These are phyloP conservation scores for Suhomyces kilbournensis DNA, from an alignment of 805 yeast species.

Conservation along the genomic window DNA sequence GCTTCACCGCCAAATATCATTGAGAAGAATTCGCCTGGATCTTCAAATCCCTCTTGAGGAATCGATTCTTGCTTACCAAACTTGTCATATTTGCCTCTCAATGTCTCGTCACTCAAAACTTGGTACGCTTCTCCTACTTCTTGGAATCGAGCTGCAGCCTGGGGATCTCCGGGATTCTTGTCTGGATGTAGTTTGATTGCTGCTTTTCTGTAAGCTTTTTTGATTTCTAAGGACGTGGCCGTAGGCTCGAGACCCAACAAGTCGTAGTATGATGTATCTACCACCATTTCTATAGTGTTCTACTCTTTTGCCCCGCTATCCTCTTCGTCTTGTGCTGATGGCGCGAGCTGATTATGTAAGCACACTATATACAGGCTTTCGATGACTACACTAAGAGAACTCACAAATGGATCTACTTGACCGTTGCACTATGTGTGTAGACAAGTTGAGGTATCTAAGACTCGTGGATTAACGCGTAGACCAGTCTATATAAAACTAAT, in stretches of 20 bases:
- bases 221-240: constrained; percentile 43
- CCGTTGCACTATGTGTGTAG: no score
- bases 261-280: constrained; percentile 44
- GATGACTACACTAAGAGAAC: background rate
- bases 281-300: constrained; percentile 34
- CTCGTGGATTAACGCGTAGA: no score
- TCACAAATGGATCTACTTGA: no score
- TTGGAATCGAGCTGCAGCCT: constrained; percentile 43
- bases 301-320: background rate
- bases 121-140: constrained; percentile 71
- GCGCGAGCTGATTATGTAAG: background rate
- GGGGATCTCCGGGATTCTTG: constrained; percentile 45
- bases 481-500: no score
- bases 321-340: background rate
- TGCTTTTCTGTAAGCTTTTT: constrained; percentile 44
- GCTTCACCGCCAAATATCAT: constrained; percentile 88
- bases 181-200: constrained; percentile 45
- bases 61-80: constrained; percentile 72
- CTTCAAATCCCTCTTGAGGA: constrained; percentile 70
- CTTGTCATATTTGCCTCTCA: constrained; percentile 69
- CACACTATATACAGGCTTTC: background rate
- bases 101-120: constrained; percentile 61
- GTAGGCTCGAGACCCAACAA: constrained; percentile 30
- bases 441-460: no score
- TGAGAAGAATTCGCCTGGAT: constrained; percentile 59